These are phyloP conservation scores for Lonicera japonica DNA, from an alignment of 129 eudicot species.

Conservation along the genomic window DNA sequence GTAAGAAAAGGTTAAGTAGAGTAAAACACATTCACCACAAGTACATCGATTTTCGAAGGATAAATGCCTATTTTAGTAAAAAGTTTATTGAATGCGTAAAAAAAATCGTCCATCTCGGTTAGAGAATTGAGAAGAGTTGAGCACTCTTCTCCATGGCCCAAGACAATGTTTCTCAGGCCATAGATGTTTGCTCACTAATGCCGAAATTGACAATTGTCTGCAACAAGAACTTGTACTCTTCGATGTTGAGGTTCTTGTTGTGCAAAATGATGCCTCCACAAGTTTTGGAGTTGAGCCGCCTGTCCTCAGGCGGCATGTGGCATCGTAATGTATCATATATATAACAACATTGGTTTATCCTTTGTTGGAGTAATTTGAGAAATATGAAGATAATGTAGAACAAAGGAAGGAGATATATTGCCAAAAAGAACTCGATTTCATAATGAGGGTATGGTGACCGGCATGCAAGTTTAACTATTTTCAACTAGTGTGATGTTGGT, in stretches of 20 bases:
- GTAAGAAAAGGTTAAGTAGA: conserved; percentile 44
- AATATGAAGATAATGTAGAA: conserved; percentile 19
- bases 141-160: conserved; percentile 26
- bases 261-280: conserved; percentile 38
- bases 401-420: conserved; percentile 13
- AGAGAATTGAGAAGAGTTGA: conserved; percentile 31
- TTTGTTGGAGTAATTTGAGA: conserved; percentile 8
- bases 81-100: conserved; percentile 37
- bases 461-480: no score
- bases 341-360: conserved; percentile 36
- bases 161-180: conserved; percentile 39
- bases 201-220: conserved; percentile 54
- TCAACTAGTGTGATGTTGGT: no score
- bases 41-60: conserved; percentile 43
- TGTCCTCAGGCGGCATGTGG: conserved; percentile 41
- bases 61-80: conserved; percentile 31
- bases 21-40: conserved; percentile 57
- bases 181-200: conserved; percentile 61
- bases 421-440: conserved; percentile 22
- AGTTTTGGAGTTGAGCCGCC: conserved; percentile 31
- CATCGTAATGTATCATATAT: conserved; percentile 63
- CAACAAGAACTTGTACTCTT: conserved; percentile 48
- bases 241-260: conserved; percentile 43
- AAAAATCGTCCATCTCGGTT: conserved; percentile 46
- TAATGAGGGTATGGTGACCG: not conserved